Evolutionary conservation across 805 yeast species (phyloP), one percentile per base, ranked within the genome.

Genomic region (Saccharomyces cerevisiae): DNA sequence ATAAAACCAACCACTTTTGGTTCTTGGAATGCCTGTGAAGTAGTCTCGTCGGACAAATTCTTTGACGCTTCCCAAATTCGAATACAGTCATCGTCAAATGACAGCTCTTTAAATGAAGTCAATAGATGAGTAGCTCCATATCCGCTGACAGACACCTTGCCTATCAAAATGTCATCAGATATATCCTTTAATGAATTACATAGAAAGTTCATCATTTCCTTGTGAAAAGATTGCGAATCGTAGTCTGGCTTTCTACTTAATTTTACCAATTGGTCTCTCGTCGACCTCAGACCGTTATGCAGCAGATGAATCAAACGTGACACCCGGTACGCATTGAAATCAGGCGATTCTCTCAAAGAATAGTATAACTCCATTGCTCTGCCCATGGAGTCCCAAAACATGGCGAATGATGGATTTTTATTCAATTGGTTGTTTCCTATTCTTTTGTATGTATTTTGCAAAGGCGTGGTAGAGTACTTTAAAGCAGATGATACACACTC

Each of bases 1-100:
- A 85, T 75, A 2, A 80, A 78, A 41, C 88, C 85, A 61, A 86
- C 79, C 22, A 83, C 82, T 55, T 79, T 78, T 60, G 84, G 85
- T 41, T 78, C 75, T 53, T 84, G 74, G 67, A 80, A 84, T 13
- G 77, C 63, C 22, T 61, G 54, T 4, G 57, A 52, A 36, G 57
- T 50, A 31, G 54, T 55, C 17, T 52, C 55, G 32, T 53, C 52
- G 24, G 53, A 36, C 3, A 54, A 52, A 31, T 52, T 56, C 26
- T 57, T 56, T 55, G 53, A 79, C 13, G 76, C 67, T 60, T 83
- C 84, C 92, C 92, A 86, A 53, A 83, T 73, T 56, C 76, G 73
- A 49, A 85, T 75, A 54, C 85, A 82, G 67, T 85, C 89, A 43
- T 78, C 73, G 31, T 78, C 73, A 54, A 82, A 74, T 47, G 76